Base-by-base conservation (phyloP, 106 monocot species). In the Allium cepa region DNA sequence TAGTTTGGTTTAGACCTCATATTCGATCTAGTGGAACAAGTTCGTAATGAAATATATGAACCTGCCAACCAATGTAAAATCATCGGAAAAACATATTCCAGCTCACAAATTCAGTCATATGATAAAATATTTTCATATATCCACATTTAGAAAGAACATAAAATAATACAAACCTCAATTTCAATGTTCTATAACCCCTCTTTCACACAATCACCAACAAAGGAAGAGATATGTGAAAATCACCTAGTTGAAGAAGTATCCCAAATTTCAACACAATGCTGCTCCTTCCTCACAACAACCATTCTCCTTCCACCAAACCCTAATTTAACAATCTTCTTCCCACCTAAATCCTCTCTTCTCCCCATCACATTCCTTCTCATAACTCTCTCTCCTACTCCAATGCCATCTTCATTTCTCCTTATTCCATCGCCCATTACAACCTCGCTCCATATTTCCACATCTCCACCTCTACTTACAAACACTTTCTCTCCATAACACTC, bases 251-350 rank as follows among this genome's bases (percentile, higher is more conserved):
- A 16, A 17, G 66, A 66, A 45, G 79, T 84, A 71, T 84, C 83
- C 91, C 91, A 91, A 2, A 91, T 79, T 67, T 91, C 87, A 4
- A 91, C 79, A 6, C 56, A 74, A 26, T 73, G 78, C 77, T 86
- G 79, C 14, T 76, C 89, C 62, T 79, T 82, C 88, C 93, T 89
- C 2, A 77, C 71, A 46, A 93, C 59, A 13, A 80, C 81, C 93
- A 93, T 93, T 71, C 93, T 83, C 52, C 73, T 81, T 49, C 93
- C 93, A 0, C 89, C 93, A 57, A 93, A 86, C 26, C 71, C 79
- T 67, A 89, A 52, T 48, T 63, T 67, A 13, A 74, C 62, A 57
- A 93, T 84, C 81, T 76, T 89, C 62, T 76, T 78, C 68, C 71
- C 79, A n/a, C 69, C 78, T 9, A 36, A 53, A 45, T 83, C 88